Evolutionary conservation across 306 rosid species (phyloP).

Genomic region (Castanospermum australe): DNA sequence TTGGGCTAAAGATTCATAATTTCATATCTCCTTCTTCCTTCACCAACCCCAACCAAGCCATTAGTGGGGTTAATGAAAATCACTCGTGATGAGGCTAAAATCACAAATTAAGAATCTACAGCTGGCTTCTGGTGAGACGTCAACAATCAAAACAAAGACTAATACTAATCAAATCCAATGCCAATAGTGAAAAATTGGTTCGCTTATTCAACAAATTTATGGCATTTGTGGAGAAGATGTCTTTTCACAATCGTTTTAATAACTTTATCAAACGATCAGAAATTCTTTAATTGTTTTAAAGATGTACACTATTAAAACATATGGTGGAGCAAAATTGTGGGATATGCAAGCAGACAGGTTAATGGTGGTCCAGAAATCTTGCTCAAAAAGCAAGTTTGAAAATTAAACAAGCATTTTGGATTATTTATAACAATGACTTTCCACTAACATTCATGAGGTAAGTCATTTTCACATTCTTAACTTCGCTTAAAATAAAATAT

Average conservation of each 20-base stretch:
- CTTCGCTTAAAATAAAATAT: neutral
- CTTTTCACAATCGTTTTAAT: neutral
- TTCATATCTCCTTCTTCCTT: conserved; percentile 29
- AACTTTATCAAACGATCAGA: neutral
- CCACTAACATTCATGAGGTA: conserved; percentile 5
- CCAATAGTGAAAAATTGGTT: neutral
- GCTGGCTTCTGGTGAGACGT: conserved; percentile 38
- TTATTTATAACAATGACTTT: conserved; percentile 12
- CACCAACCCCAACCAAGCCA: conserved; percentile 44
- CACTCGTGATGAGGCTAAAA: conserved; percentile 25
- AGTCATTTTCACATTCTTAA: conserved; percentile 24
- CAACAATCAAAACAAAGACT: conserved; percentile 36
- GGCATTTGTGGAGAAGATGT: neutral
- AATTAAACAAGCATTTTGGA: conserved; percentile 4
- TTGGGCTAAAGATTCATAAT: conserved; percentile 16
- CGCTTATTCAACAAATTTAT: conserved; percentile 13
- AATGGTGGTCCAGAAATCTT: conserved; percentile 23
- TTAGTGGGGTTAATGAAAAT: conserved; percentile 51
- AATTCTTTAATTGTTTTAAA: neutral
- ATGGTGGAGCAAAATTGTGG: neutral
- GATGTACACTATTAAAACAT: neutral
- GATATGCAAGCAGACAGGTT: neutral
- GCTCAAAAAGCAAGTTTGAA: conserved; percentile 5
- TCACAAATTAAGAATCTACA: conserved; percentile 40
- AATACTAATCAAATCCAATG: conserved; percentile 12